A percentile compares a stretch with the other conserved stretches of the same genome.
Conservation (phyloP, 176 grass and related monocot species). For the Themeda triandra region DNA sequence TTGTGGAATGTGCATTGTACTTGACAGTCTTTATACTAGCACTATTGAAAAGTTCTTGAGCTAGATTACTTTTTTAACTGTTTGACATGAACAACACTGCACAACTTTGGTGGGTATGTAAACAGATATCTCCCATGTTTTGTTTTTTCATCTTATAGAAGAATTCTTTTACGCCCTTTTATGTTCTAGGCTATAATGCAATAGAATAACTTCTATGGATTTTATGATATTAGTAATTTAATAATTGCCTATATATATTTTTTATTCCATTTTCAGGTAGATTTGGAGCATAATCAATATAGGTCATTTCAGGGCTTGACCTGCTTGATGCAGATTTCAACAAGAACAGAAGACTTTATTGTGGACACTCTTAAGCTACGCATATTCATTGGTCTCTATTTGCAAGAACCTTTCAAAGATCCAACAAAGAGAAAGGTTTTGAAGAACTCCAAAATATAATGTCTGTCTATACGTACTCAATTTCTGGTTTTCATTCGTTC, state of each 20-base stretch:
- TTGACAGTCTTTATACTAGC: neutral
- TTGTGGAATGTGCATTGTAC: constrained; percentile 1
- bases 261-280: constrained; percentile 64
- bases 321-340: constrained; percentile 99
- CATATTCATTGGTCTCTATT: constrained; percentile 68
- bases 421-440: constrained; percentile 85
- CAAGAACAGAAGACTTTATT: constrained; percentile 93
- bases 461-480: neutral
- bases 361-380: constrained; percentile 92
- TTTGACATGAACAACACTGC: neutral
- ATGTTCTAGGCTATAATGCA: constrained; percentile 16
- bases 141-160: neutral
- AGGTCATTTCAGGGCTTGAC: constrained; percentile 96
- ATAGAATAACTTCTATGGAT: neutral
- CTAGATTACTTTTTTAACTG: neutral
- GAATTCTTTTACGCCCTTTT: neutral
- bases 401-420: constrained; percentile 82
- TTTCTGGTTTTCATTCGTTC: constrained; percentile 26
- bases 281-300: constrained; percentile 99
- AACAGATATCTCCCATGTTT: constrained; percentile 1
- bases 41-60: neutral
- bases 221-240: constrained; percentile 1
- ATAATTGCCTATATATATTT: neutral
- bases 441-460: constrained; percentile 22
- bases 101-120: neutral